Evolutionary conservation across 2,329 filamentous ascomycete genomes (phyloP).

Genomic region (Aaosphaeria arxii): DNA sequence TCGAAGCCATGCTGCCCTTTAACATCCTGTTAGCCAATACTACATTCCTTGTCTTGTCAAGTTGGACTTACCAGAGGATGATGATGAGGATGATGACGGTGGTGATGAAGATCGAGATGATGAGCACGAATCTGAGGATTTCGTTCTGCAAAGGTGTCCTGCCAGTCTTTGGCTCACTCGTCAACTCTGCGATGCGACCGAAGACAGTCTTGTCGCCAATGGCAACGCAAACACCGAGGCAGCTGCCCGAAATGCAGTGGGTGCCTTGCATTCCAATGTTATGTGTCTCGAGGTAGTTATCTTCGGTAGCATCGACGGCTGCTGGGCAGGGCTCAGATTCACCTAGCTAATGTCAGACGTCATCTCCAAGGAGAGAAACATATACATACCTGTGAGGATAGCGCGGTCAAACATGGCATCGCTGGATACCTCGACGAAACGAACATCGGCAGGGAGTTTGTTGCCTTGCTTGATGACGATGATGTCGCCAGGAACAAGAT

Average conservation of each 20-base stretch:
- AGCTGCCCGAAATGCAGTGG: constrained; percentile 69
- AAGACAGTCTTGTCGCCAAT: constrained; percentile 74
- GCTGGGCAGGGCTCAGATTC: constrained; percentile 65
- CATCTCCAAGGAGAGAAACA: not conserved
- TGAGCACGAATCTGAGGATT: constrained; percentile 67
- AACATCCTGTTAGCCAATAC: not conserved
- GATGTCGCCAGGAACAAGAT: constrained; percentile 71
- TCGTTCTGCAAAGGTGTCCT: constrained; percentile 71
- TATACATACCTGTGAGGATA: constrained; percentile 60
- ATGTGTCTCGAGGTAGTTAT: constrained; percentile 73
- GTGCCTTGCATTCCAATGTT: constrained; percentile 78
- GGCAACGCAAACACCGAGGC: constrained; percentile 65
- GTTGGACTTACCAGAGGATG: constrained; percentile 56
- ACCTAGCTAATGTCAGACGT: constrained; percentile 37
- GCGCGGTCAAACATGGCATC: constrained; percentile 72
- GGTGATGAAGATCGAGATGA: constrained; percentile 67
- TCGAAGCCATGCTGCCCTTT: constrained; percentile 67
- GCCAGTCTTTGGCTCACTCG: constrained; percentile 64
- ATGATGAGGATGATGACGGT: constrained; percentile 64
- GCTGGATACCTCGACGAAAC: constrained; percentile 65
- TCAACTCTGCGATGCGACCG: constrained; percentile 70
- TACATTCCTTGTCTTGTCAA: not conserved
- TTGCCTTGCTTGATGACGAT: constrained; percentile 67
- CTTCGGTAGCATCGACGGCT: constrained; percentile 60
- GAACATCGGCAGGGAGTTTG: constrained; percentile 71